phyloP scores from a whole-genome alignment of 768 basidiomycete genomes.

The Coprinopsis marcescibilis region DNA sequence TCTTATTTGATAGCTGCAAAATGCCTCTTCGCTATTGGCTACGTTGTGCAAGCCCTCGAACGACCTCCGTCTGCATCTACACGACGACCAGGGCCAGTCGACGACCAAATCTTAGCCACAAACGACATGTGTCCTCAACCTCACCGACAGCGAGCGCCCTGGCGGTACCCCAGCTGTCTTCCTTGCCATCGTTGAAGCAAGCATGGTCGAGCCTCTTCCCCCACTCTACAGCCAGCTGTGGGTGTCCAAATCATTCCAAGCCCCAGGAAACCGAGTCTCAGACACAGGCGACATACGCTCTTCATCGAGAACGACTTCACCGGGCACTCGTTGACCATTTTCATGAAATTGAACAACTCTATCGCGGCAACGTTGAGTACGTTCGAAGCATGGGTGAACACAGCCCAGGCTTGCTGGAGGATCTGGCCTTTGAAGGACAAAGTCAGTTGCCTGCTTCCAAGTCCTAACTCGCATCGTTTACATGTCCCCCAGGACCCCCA shows the following conservation, averaged over 20 bases:
- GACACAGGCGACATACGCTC: not conserved
- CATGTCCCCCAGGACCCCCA: slow-evolving; percentile 20
- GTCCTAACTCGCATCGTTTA: not conserved
- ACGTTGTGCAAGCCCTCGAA: slow-evolving; percentile 1
- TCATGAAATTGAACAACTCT: slow-evolving; percentile 13
- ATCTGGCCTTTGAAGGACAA: slow-evolving; percentile 14
- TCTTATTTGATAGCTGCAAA: too few relatives aligned
- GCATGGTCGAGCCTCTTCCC: slow-evolving; percentile 2
- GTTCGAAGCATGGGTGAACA: slow-evolving; percentile 2
- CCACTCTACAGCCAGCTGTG: not conserved
- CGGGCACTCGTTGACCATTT: slow-evolving; percentile 12
- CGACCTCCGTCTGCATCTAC: not conserved
- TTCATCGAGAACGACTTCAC: slow-evolving; percentile 5
- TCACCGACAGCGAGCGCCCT: not conserved
- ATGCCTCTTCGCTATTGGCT: slow-evolving; percentile 4
- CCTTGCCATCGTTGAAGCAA: not conserved
- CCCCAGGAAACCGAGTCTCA: not conserved
- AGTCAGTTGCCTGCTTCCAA: slow-evolving; percentile 5
- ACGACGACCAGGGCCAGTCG: not conserved
- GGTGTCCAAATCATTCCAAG: slow-evolving; percentile 3
- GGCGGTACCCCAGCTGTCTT: not conserved
- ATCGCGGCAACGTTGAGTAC: slow-evolving; percentile 12
- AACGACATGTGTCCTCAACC: not conserved
- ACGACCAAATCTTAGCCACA: not conserved
- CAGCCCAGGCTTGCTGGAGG: slow-evolving; percentile 13